phyloP scores from a whole-genome alignment of 192 early-diverging fungal genomes.

The Backusella sp. region DNA sequence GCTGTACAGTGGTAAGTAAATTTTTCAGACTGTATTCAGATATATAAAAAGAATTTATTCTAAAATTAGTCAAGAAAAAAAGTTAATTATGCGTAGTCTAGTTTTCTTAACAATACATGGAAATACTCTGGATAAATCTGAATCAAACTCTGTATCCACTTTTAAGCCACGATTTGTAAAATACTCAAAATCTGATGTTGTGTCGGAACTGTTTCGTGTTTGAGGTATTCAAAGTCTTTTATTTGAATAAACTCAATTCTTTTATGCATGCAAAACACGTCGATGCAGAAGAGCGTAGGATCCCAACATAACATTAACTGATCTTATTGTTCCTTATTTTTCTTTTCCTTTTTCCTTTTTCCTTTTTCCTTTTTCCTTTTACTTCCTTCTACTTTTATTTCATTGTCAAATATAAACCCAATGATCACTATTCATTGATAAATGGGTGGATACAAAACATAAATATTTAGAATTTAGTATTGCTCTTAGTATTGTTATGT shows the following conservation, averaged over 20 bases:
- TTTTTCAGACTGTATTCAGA: background rate
- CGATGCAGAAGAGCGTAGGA: background rate
- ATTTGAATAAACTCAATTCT: background rate
- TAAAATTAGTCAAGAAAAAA: background rate
- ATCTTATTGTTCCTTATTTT: background rate
- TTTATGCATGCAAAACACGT: background rate
- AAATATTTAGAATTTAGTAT: background rate
- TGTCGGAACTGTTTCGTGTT: background rate
- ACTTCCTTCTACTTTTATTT: background rate
- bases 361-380: background rate
- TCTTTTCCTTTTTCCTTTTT: too few species aligned
- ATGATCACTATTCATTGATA: background rate
- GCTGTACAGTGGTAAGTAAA: background rate
- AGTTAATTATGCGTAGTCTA: background rate
- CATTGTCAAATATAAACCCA: background rate
- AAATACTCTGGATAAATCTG: background rate
- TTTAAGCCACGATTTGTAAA: background rate
- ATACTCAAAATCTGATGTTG: background rate
- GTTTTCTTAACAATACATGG: background rate
- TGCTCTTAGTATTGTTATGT: background rate
- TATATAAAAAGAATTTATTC: slow-evolving; percentile 2
- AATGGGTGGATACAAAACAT: background rate
- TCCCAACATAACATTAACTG: background rate
- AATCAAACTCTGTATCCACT: background rate
- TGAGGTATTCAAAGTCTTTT: background rate